phyloP scores from a whole-genome alignment of 2,329 filamentous ascomycete species.

The Fusarium fujikuroi region DNA sequence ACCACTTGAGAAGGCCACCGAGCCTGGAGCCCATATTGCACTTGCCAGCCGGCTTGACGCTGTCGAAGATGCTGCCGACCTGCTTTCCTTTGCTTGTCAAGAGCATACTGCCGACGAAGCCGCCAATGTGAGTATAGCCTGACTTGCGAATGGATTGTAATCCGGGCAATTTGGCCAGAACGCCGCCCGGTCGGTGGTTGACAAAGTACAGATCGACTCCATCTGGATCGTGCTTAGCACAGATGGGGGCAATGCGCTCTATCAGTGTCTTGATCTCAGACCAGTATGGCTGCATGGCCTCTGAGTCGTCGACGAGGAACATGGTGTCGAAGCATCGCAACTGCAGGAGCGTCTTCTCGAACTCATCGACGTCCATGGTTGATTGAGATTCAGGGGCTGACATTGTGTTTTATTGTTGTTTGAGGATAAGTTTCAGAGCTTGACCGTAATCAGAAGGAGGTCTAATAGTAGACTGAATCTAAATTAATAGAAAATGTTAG shows the following conservation, averaged over 20 bases:
- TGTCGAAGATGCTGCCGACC: conserved; percentile 12
- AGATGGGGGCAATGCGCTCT: conserved; percentile 18
- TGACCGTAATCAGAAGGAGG: neutral
- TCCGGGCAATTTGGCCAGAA: conserved; percentile 13
- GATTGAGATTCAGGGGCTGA: neutral
- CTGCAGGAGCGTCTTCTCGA: conserved; percentile 15
- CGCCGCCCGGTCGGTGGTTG: conserved; percentile 11
- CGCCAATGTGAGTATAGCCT: conserved; percentile 9
- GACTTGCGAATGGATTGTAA: conserved; percentile 20
- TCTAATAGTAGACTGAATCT: neutral
- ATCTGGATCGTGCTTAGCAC: conserved; percentile 13
- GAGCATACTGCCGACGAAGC: conserved; percentile 14
- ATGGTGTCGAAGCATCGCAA: conserved; percentile 19
- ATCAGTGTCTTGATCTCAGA: conserved; percentile 18
- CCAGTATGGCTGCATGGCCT: conserved; percentile 20
- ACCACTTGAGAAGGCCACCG: conserved; percentile 17
- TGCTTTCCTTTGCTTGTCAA: conserved; percentile 20
- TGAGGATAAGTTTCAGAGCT: too few relatives aligned
- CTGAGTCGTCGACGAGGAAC: conserved; percentile 16
- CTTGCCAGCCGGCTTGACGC: conserved; percentile 12
- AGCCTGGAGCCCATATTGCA: conserved; percentile 19
- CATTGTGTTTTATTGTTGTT: neutral
- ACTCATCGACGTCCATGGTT: neutral
- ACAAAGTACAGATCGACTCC: conserved; percentile 18
- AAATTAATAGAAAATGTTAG: neutral